phyloP scores from a whole-genome alignment of 441 rosid genomes.

The Pelargonium fulgidum region DNA sequence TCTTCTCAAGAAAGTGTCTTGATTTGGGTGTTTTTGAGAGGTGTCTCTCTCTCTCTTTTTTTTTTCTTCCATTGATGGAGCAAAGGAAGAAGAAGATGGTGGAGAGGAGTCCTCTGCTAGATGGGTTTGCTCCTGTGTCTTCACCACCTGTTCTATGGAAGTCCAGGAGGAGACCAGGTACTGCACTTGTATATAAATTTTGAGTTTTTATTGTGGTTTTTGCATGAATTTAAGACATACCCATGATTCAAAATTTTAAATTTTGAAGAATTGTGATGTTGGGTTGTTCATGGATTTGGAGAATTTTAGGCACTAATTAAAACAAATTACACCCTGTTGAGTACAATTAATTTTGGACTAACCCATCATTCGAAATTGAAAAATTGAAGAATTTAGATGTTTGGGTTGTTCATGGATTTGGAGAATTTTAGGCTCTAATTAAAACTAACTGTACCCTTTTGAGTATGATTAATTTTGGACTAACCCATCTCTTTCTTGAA shows the following conservation, averaged over 20 bases:
- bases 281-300: too few species aligned
- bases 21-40: too few species aligned
- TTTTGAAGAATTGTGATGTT: neutral
- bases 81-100: too few species aligned
- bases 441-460: neutral
- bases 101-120: neutral
- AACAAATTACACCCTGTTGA: neutral
- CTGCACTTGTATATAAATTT: too few species aligned
- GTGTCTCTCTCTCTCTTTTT: too few species aligned
- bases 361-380: too few species aligned
- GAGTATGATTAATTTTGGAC: too few species aligned
- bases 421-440: neutral
- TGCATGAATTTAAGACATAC: neutral
- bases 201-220: too few species aligned
- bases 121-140: slow-evolving; percentile 7
- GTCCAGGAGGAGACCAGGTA: slow-evolving; percentile 6
- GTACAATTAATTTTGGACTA: too few species aligned
- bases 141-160: neutral
- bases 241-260: neutral
- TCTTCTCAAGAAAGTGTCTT: too few species aligned
- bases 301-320: neutral
- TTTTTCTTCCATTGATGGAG: neutral
- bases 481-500: too few species aligned
- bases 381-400: neutral
- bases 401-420: too few species aligned